These are phyloP conservation scores for Mortierella sp. DNA, from an alignment of 371 early-diverging fungal species.

Conservation along the genomic window DNA sequence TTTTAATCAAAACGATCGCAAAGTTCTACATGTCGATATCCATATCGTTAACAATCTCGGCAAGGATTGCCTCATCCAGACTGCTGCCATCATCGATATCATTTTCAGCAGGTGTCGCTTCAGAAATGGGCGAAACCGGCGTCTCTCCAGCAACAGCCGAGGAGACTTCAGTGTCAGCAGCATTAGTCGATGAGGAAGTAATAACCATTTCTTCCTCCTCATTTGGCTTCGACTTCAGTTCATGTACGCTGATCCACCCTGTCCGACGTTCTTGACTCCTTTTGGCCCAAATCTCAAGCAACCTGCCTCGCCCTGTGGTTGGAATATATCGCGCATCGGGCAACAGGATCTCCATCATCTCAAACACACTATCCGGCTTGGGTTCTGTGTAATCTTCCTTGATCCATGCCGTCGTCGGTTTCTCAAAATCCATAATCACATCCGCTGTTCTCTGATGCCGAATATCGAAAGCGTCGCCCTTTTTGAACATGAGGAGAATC, in stretches of 20 bases:
- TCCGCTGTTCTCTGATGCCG: slow-evolving; percentile 77
- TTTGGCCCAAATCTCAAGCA: slow-evolving; percentile 70
- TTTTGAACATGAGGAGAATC: slow-evolving; percentile 75
- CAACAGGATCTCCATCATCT: slow-evolving; percentile 77
- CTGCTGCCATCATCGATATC: not conserved
- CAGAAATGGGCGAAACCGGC: not conserved
- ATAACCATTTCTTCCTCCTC: not conserved
- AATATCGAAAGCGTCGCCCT: slow-evolving; percentile 75
- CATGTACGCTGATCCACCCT: slow-evolving; percentile 75
- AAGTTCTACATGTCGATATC: slow-evolving; percentile 18
- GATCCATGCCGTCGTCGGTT: slow-evolving; percentile 68
- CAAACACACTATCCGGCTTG: slow-evolving; percentile 69
- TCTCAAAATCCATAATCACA: slow-evolving; percentile 75
- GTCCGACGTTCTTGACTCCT: slow-evolving; percentile 67
- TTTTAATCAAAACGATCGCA: not conserved
- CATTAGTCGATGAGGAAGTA: too few relatives aligned
- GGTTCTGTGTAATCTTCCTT: slow-evolving; percentile 69
- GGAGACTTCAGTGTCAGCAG: not conserved
- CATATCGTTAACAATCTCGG: slow-evolving; percentile 36
- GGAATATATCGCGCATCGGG: slow-evolving; percentile 68
- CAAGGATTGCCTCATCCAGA: slow-evolving; percentile 28
- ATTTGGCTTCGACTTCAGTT: slow-evolving; percentile 51
- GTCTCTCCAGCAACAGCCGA: not conserved
- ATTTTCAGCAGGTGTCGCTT: not conserved
- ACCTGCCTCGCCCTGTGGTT: slow-evolving; percentile 61